Base-by-base conservation (phyloP, 768 basidiomycete genomes). In the Crepidotus variabilis region DNA sequence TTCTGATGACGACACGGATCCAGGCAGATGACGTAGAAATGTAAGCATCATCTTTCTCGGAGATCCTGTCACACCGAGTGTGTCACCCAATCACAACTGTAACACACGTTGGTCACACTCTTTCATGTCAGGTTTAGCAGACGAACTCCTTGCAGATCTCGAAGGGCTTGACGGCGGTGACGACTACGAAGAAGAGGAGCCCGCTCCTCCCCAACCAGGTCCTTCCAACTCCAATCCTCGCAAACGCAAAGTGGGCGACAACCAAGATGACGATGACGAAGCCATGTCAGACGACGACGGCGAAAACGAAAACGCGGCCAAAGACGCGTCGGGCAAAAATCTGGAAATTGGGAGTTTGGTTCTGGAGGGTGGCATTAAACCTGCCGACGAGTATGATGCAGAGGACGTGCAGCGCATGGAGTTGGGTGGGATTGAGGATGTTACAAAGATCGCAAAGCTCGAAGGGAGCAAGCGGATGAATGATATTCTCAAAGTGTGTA, bases 341-440 rank as follows among this genome's bases (percentile, higher is more conserved):
- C 76, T 50, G 74, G 77, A 79, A 35, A 70, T 79, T 6, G 80
- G 79, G 0, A 79, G 78, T 5, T 78, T 95, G 13, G 86, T 92
- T 4, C 78, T 90, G 0, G 90, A 90, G 54, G 95, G 94, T 0
- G 96, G 96, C 9, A 77, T 95, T 11, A 85, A 83, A 61, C 96
- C 96, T 13, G 93, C 95, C n/a, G 94, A 98, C 36, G 95, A 99
- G 73, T 77, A 98, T 46, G 94, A 98, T 68, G 86, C 78, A 24
- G 95, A 96, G 61, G 93, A 95, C 57, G 97, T 98, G 28, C 89
- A 94, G 65, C 84, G 86, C 64, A 98, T 98, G 93, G 93, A 98
- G 64, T 75, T 99, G 34, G 85, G 85, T 10, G 77, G 71, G 23
- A 81, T 98, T 51, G 88, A 90, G 64, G 94, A 98, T 71, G 92